Conservation (phyloP, 1,284 basidiomycete genomes). For the Phellopilus nigrolimitatus region DNA sequence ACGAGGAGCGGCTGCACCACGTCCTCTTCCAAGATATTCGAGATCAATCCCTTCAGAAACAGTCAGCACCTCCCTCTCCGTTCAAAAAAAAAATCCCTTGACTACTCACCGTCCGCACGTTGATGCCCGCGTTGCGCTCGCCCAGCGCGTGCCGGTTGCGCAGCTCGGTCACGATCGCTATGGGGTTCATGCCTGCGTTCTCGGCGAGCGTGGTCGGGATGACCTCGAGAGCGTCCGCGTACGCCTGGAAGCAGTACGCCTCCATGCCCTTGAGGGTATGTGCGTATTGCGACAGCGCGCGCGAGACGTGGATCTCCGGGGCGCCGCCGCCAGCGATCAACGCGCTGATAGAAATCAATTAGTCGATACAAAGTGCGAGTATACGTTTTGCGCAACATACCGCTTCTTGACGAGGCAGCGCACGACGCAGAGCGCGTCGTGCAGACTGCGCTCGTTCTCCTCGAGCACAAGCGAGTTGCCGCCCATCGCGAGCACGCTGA, state of each 20-base stretch:
- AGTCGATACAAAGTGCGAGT: slow-evolving; percentile 3
- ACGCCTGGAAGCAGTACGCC: slow-evolving; percentile 98
- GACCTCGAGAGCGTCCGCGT: slow-evolving; percentile 95
- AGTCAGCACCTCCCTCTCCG: slow-evolving; percentile 7
- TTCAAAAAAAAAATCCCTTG: slow-evolving; percentile 1
- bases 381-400: slow-evolving; percentile 38
- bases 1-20: slow-evolving; percentile 97
- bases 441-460: slow-evolving; percentile 95
- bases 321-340: slow-evolving; percentile 97
- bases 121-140: slow-evolving; percentile 95
- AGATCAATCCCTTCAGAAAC: slow-evolving; percentile 76
- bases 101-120: slow-evolving; percentile 84
- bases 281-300: slow-evolving; percentile 86
- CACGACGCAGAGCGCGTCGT: slow-evolving; percentile 98
- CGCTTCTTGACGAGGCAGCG: slow-evolving; percentile 98
- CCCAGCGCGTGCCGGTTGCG: slow-evolving; percentile 95
- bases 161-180: slow-evolving; percentile 96
- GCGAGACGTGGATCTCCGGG: slow-evolving; percentile 98
- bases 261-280: slow-evolving; percentile 98
- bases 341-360: slow-evolving; percentile 50
- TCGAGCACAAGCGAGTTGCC: slow-evolving; percentile 93
- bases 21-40: slow-evolving; percentile 95
- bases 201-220: slow-evolving; percentile 98
- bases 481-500: slow-evolving; percentile 94
- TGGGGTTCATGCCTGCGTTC: slow-evolving; percentile 97